phyloP scores from a whole-genome alignment of 2,329 filamentous ascomycete species.

The Epichloe bromicola region DNA sequence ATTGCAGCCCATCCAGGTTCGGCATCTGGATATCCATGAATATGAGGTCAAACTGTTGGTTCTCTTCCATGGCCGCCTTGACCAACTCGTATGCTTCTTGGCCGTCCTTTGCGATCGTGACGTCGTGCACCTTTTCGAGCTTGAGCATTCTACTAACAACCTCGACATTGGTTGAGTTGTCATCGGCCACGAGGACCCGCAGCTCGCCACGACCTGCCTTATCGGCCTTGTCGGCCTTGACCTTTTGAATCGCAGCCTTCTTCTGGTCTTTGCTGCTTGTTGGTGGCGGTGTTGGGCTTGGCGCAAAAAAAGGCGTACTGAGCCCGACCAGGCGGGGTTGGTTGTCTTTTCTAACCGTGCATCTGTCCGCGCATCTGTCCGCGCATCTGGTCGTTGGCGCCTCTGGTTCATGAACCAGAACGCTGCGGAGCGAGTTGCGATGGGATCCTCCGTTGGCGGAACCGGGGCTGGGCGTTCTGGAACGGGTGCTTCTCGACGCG shows the following conservation, averaged over 20 bases:
- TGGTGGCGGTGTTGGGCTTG: slow-evolving; percentile 22
- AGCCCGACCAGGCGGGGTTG: slow-evolving; percentile 72
- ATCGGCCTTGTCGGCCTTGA: slow-evolving; percentile 40
- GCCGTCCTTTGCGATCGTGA: slow-evolving; percentile 74
- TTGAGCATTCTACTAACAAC: slow-evolving; percentile 53
- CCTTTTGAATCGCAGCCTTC: slow-evolving; percentile 50
- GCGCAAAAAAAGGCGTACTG: slow-evolving; percentile 67
- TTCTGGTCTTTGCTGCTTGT: slow-evolving; percentile 39
- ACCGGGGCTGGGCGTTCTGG: slow-evolving; percentile 33
- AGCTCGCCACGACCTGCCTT: slow-evolving; percentile 42
- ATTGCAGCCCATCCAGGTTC: slow-evolving; percentile 79
- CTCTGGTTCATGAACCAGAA: slow-evolving; percentile 9
- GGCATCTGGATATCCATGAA: slow-evolving; percentile 98
- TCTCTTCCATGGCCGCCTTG: slow-evolving; percentile 64
- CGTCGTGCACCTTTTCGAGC: slow-evolving; percentile 70
- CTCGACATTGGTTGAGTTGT: slow-evolving; percentile 45
- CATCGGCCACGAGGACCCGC: slow-evolving; percentile 74
- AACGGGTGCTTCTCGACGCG: slow-evolving; percentile 39
- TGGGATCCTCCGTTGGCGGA: slow-evolving; percentile 26
- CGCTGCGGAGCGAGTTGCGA: slow-evolving; percentile 16
- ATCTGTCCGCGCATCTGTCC: slow-evolving; percentile 5
- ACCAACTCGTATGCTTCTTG: slow-evolving; percentile 83
- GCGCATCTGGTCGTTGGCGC: slow-evolving; percentile 6
- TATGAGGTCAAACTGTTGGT: slow-evolving; percentile 68
- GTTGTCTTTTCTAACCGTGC: slow-evolving; percentile 10